Base-by-base conservation (phyloP, 2,329 filamentous ascomycete species). In the Tolypocladium ophioglossoides region DNA sequence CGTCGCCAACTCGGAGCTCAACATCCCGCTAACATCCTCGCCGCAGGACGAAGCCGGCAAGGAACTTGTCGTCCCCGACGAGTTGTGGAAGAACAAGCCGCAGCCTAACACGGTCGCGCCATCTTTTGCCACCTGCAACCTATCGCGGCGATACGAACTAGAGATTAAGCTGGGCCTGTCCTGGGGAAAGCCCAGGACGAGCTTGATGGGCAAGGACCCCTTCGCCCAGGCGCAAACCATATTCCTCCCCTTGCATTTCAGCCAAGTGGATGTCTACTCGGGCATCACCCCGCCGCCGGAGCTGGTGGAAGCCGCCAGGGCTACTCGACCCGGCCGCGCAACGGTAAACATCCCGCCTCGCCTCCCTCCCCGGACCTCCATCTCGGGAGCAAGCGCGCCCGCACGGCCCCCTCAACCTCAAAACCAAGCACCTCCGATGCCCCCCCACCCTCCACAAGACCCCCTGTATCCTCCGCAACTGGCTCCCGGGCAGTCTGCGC, bases 81-180 rank as follows among this genome's bases (percentile, higher is more conserved):
- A 76, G 2, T 66, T 92, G 41, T 99, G 94, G 94, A 81, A 81
- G 58, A 75, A 76, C 41, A 76, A 82, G 51, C 75, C 83, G 0
- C 74, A 97, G 7, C 94, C 92, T 2, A 94, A 89, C 66, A 92
- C 89, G 0, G 83, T 99, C 12, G 85, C 90, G 11, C 94, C 94
- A 0, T 86, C 84, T 0, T 99, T 99, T 66, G 77, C 83, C 50
- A 89, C 91, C 1, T 99, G 94, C 71, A 97, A 97, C 68, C 80
- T 97, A 50, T 79, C 81, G 52, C 82, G 92, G 32, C 78, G 74
- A 52, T 97, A 99, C 68, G 86, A 91, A 66, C 72, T 99, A 39
- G 90, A 96, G 69, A 74, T 96, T 41, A 84, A 84, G 56, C 74
- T 96, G 9, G 90, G 90, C 2, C 69, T 96, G 39, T 83, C 83